These are phyloP conservation scores for Candolleomyces aberdarensis DNA, from an alignment of 768 basidiomycete genomes.

Conservation along the genomic window DNA sequence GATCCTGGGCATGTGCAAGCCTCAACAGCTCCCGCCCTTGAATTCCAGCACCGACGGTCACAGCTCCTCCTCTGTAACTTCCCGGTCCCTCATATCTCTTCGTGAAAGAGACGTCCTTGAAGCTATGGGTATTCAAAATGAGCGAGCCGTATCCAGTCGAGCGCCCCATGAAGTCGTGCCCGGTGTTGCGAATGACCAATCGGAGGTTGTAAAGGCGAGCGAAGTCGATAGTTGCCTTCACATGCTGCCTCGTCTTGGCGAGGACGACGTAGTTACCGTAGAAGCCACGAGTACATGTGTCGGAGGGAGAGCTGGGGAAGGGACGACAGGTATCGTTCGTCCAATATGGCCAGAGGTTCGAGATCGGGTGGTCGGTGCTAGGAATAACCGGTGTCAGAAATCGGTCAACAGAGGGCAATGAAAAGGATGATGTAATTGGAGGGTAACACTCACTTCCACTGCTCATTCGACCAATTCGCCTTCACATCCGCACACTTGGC, in stretches of 20 bases:
- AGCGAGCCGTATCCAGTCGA: neutral
- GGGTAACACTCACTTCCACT: slow-evolving; percentile 5
- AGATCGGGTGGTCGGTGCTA: slow-evolving; percentile 7
- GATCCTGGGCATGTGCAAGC: slow-evolving; percentile 7
- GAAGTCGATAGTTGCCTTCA: slow-evolving; percentile 18
- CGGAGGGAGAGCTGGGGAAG: slow-evolving; percentile 5
- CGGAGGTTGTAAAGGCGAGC: slow-evolving; percentile 17
- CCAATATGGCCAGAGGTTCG: slow-evolving; percentile 9
- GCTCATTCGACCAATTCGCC: slow-evolving; percentile 1
- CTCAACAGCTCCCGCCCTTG: slow-evolving; percentile 12
- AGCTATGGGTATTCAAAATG: slow-evolving; percentile 16
- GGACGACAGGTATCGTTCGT: slow-evolving; percentile 15
- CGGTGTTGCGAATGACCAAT: slow-evolving; percentile 18
- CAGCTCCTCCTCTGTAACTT: slow-evolving; percentile 14
- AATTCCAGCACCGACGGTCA: slow-evolving; percentile 18
- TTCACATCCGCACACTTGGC: slow-evolving; percentile 2
- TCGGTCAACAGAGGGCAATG: neutral
- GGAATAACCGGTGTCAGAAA: neutral
- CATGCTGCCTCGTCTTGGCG: slow-evolving; percentile 14
- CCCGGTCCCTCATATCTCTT: slow-evolving; percentile 12
- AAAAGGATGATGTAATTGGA: neutral
- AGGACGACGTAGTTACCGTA: slow-evolving; percentile 17
- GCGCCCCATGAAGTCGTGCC: neutral
- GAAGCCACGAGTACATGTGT: slow-evolving; percentile 9
- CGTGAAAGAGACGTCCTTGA: slow-evolving; percentile 16